These are phyloP conservation scores for Eutrema yunnanense DNA, from an alignment of 345 rosid species.

Conservation along the genomic window DNA sequence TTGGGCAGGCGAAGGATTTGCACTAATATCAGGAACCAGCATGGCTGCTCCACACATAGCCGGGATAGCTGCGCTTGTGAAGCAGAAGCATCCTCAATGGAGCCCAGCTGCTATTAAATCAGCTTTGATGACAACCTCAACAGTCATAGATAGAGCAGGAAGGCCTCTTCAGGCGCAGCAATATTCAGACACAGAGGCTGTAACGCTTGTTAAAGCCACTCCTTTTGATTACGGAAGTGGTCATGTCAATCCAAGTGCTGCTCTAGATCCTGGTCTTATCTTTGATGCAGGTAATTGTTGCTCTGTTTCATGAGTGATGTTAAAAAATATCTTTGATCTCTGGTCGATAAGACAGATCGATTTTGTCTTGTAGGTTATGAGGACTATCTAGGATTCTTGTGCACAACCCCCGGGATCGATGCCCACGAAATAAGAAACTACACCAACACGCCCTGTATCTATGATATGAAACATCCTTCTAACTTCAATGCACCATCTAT, in stretches of 20 bases:
- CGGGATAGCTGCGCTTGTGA: constrained; percentile 95
- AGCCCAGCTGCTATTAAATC: constrained; percentile 98
- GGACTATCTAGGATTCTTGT: constrained; percentile 94
- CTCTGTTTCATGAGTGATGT: not conserved
- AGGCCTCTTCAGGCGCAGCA: constrained; percentile 90
- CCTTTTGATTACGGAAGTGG: constrained; percentile 99
- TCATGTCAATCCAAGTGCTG: constrained; percentile 93
- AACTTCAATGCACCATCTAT: constrained; percentile 89
- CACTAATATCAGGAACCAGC: constrained; percentile 96
- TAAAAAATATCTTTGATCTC: constrained; percentile 3
- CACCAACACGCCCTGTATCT: constrained; percentile 69
- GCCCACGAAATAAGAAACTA: constrained; percentile 69
- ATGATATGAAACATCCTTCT: constrained; percentile 68
- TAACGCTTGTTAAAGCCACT: constrained; percentile 72
- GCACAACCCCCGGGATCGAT: constrained; percentile 86
- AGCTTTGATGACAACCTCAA: constrained; percentile 91
- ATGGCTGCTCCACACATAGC: constrained; percentile 99
- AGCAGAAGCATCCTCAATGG: constrained; percentile 95
- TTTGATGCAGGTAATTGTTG: constrained; percentile 67
- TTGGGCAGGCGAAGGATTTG: constrained; percentile 92
- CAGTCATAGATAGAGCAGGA: constrained; percentile 80
- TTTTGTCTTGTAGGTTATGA: constrained; percentile 47
- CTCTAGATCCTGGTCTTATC: constrained; percentile 94
- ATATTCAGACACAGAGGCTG: constrained; percentile 80
- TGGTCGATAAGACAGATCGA: not conserved